phyloP scores from a whole-genome alignment of 1,139 yeast species.

The Candida buenavistaensis region DNA sequence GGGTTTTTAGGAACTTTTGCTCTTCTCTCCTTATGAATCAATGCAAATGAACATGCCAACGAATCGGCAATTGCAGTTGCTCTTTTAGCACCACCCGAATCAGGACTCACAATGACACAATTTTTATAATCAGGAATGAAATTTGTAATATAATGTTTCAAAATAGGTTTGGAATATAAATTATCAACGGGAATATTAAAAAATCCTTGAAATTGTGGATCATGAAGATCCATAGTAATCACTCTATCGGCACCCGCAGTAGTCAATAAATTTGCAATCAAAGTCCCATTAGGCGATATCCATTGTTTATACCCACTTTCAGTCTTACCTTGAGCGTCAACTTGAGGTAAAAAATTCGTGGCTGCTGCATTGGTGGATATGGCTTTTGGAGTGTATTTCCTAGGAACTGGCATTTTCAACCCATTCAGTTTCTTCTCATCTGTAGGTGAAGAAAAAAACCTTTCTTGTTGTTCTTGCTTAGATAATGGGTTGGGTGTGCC shows the following conservation, averaged over 20 bases:
- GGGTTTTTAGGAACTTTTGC: slow-evolving; percentile 42
- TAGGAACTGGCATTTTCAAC: slow-evolving; percentile 12
- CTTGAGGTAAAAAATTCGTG: slow-evolving; percentile 27
- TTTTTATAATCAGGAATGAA: slow-evolving; percentile 72
- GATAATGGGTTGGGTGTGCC: slow-evolving; percentile 53
- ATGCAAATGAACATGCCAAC: slow-evolving; percentile 84
- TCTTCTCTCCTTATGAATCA: slow-evolving; percentile 93
- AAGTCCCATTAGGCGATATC: slow-evolving; percentile 95
- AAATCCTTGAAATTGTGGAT: slow-evolving; percentile 92
- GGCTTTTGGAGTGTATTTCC: slow-evolving; percentile 24
- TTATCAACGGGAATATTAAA: slow-evolving; percentile 93
- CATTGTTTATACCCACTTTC: slow-evolving; percentile 83
- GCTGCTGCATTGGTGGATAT: slow-evolving; percentile 32
- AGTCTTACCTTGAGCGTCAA: slow-evolving; percentile 42
- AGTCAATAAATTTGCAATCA: slow-evolving; percentile 83
- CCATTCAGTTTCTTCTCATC: too few species aligned
- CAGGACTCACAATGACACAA: slow-evolving; percentile 90
- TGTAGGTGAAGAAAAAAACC: too few species aligned
- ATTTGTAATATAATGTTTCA: slow-evolving; percentile 76
- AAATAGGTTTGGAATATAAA: slow-evolving; percentile 78
- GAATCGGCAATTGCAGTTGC: slow-evolving; percentile 94
- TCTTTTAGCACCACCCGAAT: slow-evolving; percentile 96
- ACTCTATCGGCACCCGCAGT: slow-evolving; percentile 97
- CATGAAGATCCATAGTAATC: slow-evolving; percentile 97
- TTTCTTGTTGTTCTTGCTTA: too few species aligned